Evolutionary conservation across 2,329 filamentous ascomycete genomes (phyloP), one percentile per base, ranked within the genome.

Genomic region (Colletotrichum gloeosporioides): DNA sequence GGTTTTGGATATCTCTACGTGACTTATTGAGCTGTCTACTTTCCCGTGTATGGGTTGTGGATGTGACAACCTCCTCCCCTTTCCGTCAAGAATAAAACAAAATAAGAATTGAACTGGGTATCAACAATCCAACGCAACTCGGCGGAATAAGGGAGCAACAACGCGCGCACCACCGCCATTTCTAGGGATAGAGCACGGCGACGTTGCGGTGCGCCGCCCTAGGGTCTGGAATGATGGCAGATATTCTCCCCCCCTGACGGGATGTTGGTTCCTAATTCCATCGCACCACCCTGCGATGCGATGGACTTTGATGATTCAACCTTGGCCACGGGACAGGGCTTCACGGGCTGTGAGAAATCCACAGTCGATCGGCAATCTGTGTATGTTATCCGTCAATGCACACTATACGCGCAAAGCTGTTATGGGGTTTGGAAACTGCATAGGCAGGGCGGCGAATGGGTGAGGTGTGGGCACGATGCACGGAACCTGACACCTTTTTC

Each of bases 181-280:
- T 68, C 44, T 53, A 22, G 57, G 71, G 55, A 73, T 49, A 22
- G 62, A 55, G 29, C 10, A 27, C 53, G 53, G 10, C 44, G n/a
- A 53, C 44, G 10, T n/a, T 53, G 44, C n/a, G 44, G 9, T 22
- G 44, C 44, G 44, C 44, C n/a, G n/a, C n/a, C n/a, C 10, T n/a
- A 53, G 44, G 12, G 44, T 22, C 36, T 70, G 62, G 39, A 74
- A 62, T 70, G 32, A 36, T 59, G 63, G 67, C 32, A 71, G 66
- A 59, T 63, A 39, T 49, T 44, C 55, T 44, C 31, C 67, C 66
- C 66, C 71, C 66, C 59, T 74, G 67, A 74, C 44, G n/a, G n/a
- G 44, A 53, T 22, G n/a, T 25, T 57, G 32, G 67, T 32, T 71
- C 36, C 31, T 44, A 69, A 70, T 70, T 62, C 39, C 57, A 64